These are phyloP conservation scores for Calonectria honghensis DNA, from an alignment of 2,329 filamentous ascomycete species.

Conservation along the genomic window DNA sequence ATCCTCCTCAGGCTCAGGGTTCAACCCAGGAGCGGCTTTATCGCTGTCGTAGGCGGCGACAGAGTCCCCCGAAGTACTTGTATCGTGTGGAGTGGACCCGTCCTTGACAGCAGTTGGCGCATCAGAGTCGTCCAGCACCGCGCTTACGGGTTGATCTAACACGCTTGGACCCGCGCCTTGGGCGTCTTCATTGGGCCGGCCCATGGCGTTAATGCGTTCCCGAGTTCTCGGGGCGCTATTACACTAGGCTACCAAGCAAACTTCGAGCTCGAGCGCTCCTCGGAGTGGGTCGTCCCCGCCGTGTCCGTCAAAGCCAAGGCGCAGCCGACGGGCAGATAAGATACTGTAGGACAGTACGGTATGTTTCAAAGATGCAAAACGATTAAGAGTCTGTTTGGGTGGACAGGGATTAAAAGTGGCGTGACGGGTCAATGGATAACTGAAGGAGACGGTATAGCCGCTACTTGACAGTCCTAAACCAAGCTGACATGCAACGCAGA, in stretches of 20 bases:
- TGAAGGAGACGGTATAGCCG: not conserved
- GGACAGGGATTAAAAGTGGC: conserved; percentile 8
- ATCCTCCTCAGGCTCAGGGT: conserved; percentile 58
- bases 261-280: not conserved
- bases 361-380: conserved; percentile 13
- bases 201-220: conserved; percentile 29
- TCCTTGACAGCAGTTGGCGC: conserved; percentile 19
- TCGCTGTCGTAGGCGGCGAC: conserved; percentile 27
- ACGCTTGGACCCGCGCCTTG: conserved; percentile 1
- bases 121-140: conserved; percentile 28
- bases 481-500: not conserved
- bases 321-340: not conserved
- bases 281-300: conserved; percentile 13
- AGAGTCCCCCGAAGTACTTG: conserved; percentile 19
- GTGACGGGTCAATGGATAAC: conserved; percentile 19
- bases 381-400: not conserved
- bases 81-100: conserved; percentile 28
- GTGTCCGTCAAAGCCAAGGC: conserved; percentile 2
- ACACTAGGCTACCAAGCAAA: conserved; percentile 1
- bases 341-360: not conserved
- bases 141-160: conserved; percentile 12
- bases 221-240: conserved; percentile 12
- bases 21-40: conserved; percentile 22
- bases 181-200: conserved; percentile 8
- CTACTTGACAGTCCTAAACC: conserved; percentile 1